These are phyloP conservation scores for Penicillium paradoxum DNA, from an alignment of 495 filamentous ascomycete species.

Conservation along the genomic window DNA sequence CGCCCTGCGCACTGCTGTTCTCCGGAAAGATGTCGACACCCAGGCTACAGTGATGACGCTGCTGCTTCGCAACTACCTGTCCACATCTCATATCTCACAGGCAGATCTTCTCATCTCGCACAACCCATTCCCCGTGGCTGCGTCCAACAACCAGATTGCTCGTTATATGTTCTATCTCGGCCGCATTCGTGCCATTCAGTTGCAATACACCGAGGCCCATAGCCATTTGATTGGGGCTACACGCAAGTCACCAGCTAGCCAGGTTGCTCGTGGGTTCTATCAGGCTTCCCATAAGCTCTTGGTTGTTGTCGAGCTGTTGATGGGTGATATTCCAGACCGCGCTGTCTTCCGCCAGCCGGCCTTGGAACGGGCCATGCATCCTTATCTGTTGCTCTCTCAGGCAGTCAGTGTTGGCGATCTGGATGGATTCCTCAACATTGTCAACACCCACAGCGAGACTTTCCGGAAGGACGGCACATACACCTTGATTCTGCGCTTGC, in stretches of 20 bases:
- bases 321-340: constrained; percentile 98
- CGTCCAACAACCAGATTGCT: constrained; percentile 96
- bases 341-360: constrained; percentile 82
- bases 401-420: constrained; percentile 93
- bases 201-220: constrained; percentile 95
- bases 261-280: constrained; percentile 86
- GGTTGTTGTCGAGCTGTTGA: constrained; percentile 91
- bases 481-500: constrained; percentile 85
- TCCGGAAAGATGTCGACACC: constrained; percentile 93
- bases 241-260: constrained; percentile 86
- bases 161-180: constrained; percentile 95
- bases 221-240: constrained; percentile 87
- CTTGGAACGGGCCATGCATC: constrained; percentile 79
- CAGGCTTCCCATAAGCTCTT: constrained; percentile 92
- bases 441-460: constrained; percentile 69
- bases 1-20: constrained; percentile 85
- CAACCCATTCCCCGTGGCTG: constrained; percentile 86
- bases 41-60: constrained; percentile 93
- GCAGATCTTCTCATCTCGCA: constrained; percentile 93
- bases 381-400: constrained; percentile 89
- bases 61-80: constrained; percentile 91
- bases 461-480: constrained; percentile 95
- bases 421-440: constrained; percentile 80
- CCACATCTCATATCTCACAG: constrained; percentile 93
- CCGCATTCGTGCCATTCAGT: constrained; percentile 90